Evolutionary conservation across 176 grass and related monocot species (phyloP).

Genomic region (Canna indica): DNA sequence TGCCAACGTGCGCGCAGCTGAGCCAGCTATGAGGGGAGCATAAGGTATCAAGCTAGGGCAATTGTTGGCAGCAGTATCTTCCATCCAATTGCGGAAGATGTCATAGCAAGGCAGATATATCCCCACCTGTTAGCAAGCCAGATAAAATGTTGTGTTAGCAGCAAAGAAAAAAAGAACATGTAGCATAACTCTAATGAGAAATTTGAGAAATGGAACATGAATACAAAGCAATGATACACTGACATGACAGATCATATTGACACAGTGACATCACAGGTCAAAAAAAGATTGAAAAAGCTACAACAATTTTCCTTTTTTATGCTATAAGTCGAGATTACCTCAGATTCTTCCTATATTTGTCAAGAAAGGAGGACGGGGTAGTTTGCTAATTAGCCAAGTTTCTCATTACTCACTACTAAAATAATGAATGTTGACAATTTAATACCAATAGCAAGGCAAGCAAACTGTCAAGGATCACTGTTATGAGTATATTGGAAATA

Average conservation of each 20-base stretch:
- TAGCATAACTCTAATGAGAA: neutral
- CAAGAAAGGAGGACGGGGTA: no score
- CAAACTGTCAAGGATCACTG: no score
- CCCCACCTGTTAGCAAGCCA: conserved; percentile 44
- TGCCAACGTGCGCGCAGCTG: conserved; percentile 60
- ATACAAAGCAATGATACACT: neutral
- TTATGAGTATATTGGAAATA: no score
- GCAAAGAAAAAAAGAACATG: neutral
- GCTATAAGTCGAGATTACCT: no score
- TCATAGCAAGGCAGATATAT: conserved; percentile 88
- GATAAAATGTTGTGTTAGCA: neutral
- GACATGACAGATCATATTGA: neutral
- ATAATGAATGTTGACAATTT: neutral
- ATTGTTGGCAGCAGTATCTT: conserved; percentile 45
- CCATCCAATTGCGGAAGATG: conserved; percentile 75
- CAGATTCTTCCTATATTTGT: no score
- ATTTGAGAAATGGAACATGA: neutral
- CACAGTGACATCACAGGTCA: no score
- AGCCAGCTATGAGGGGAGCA: conserved; percentile 63
- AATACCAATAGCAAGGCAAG: no score
- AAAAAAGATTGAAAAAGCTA: neutral
- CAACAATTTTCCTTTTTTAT: no score
- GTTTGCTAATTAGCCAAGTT: neutral
- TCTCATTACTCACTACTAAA: neutral
- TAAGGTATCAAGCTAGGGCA: conserved; percentile 57